Conservation (phyloP, 1,284 basidiomycete genomes). For the Neotropicomus parvogracilis region DNA sequence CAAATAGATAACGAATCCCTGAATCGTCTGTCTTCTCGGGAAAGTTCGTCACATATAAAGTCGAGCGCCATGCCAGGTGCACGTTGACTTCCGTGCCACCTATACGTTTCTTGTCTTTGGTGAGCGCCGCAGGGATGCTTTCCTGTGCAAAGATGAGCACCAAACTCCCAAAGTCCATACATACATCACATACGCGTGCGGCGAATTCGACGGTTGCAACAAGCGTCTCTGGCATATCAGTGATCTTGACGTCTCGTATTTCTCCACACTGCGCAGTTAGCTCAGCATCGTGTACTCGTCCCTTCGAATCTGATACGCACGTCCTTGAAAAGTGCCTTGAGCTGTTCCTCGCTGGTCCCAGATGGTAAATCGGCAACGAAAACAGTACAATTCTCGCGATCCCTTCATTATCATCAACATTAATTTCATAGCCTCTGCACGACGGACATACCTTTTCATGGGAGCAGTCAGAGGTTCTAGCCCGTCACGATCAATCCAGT, state of each 20-base stretch:
- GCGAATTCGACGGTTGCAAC: slow-evolving; percentile 83
- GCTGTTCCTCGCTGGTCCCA: slow-evolving; percentile 58
- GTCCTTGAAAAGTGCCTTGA: slow-evolving; percentile 80
- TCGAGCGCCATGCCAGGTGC: slow-evolving; percentile 90
- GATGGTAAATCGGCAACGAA: slow-evolving; percentile 75
- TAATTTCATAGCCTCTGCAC: background rate
- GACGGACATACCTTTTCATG: slow-evolving; percentile 56
- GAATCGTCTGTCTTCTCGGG: slow-evolving; percentile 81
- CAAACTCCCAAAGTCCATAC: background rate
- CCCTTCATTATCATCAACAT: slow-evolving; percentile 46
- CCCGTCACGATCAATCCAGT: slow-evolving; percentile 5
- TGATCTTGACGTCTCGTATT: slow-evolving; percentile 77
- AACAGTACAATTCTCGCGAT: slow-evolving; percentile 93
- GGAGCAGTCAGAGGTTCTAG: slow-evolving; percentile 45
- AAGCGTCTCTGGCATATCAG: slow-evolving; percentile 49
- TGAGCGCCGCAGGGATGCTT: slow-evolving; percentile 79
- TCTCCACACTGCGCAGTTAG: slow-evolving; percentile 66
- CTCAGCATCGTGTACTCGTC: slow-evolving; percentile 8
- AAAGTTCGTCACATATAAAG: slow-evolving; percentile 96
- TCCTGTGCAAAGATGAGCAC: slow-evolving; percentile 45
- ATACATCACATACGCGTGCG: slow-evolving; percentile 50
- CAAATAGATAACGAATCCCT: slow-evolving; percentile 73
- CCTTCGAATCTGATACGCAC: slow-evolving; percentile 44
- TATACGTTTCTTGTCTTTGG: slow-evolving; percentile 89
- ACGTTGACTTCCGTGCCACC: slow-evolving; percentile 74